Base-by-base conservation (phyloP, 345 rosid genomes). In the Heritiera fomes region DNA sequence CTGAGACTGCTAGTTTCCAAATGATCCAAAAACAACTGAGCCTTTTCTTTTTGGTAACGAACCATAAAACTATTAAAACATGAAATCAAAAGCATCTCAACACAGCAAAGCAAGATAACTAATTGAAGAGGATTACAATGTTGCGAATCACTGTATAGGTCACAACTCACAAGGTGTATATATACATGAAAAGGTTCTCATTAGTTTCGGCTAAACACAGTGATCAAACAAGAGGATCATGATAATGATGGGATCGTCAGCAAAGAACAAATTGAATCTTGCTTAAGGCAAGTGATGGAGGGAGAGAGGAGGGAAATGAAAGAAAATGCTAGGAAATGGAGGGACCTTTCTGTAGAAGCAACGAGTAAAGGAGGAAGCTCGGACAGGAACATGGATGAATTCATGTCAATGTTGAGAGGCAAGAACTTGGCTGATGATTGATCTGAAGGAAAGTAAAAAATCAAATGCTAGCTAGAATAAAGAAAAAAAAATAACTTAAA, bases 231-330 rank as follows among this genome's bases (percentile, higher is more conserved):
- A 20, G 11, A 11, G 13, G 17, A 46, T 12, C 56, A 47, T 13
- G 64, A 80, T 45, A 71, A 77, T 13, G 55, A 47, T 11, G 69
- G 82, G 28, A 45, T 75, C 1, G 78, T 67, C 3, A 60, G 43
- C 0, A 81, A 58, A 56, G 80, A 83, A 53, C 79, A 81, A 12
- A 82, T 81, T 18, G 82, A 64, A 63, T 0, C n/a, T 6, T 86
- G 88, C n/a, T 34, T 77, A 69, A 77, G 64, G 79, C 80, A 81
- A 72, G 80, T 83, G 5, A 83, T 79, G 81, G 82, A 81, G 75
- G 85, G 86, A 32, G 82, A 77, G 4, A 75, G 46, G 0, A 71
- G 58, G 5, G 88, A 73, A 45, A 68, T 83, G n/a, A 79, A 34
- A 34, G 38, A 34, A 34, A 34, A 34, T 34, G 38, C 38, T 34